These are phyloP conservation scores for Periconia sp. DNA, from an alignment of 2,329 filamentous ascomycete genomes.

Conservation along the genomic window DNA sequence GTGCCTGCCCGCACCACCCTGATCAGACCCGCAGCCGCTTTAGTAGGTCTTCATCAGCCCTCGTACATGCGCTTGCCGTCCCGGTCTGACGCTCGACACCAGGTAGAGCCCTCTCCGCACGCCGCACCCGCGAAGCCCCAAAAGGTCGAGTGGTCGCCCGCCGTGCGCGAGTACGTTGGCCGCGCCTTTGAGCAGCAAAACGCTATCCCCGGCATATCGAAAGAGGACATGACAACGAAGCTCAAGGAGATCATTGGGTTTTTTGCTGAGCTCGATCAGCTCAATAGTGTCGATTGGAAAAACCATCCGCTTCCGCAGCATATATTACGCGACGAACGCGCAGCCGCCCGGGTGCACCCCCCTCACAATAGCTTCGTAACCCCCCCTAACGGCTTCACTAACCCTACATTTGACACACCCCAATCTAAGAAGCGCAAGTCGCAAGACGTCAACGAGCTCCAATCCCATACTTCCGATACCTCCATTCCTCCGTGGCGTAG, in stretches of 20 bases:
- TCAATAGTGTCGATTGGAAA: conserved; percentile 82
- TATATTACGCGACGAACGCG: conserved; percentile 72
- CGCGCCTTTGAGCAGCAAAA: conserved; percentile 83
- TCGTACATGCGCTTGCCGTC: no score
- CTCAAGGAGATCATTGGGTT: conserved; percentile 85
- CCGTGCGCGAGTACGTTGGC: conserved; percentile 88
- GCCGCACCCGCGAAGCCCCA: conserved; percentile 46
- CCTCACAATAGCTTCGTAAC: conserved; percentile 22
- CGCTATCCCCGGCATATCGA: conserved; percentile 50
- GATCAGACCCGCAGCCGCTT: conserved; percentile 19
- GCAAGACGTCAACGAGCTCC: conserved; percentile 57
- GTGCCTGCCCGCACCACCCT: conserved; percentile 53
- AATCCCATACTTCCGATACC: conserved; percentile 58
- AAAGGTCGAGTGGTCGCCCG: conserved; percentile 79
- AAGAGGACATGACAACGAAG: conserved; percentile 78
- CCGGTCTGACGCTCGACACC: conserved; percentile 20
- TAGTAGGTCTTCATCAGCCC: conserved; percentile 25
- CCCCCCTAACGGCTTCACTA: conserved; percentile 39
- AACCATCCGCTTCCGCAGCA: conserved; percentile 83
- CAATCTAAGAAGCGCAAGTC: conserved; percentile 87
- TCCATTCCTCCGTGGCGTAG: conserved; percentile 73
- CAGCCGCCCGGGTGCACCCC: conserved; percentile 30
- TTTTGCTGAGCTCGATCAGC: conserved; percentile 74
- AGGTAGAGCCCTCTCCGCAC: conserved; percentile 24
- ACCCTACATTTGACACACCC: conserved; percentile 43